A percentile compares a stretch with the other conserved stretches of the same genome.
phyloP scores from a whole-genome alignment of 75 land plant species.

The Picea glauca region DNA sequence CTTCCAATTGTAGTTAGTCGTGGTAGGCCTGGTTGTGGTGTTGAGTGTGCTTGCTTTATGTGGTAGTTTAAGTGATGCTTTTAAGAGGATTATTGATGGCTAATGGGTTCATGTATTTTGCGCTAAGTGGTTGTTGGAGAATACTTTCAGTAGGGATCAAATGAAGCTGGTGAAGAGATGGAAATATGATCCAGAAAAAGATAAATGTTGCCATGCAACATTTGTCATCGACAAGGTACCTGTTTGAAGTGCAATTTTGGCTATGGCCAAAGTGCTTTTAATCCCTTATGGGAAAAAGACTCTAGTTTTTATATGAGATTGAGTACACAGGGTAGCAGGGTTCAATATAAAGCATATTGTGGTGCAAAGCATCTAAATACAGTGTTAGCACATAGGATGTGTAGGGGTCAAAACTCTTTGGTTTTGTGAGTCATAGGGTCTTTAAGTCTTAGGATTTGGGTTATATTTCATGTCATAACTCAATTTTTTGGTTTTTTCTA shows the following conservation, averaged over 20 bases:
- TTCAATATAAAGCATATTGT: slow-evolving; percentile 90
- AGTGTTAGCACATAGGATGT: too few relatives aligned
- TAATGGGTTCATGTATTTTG: slow-evolving; percentile 94
- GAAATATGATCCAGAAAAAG: slow-evolving; percentile 19
- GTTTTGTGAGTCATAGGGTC: too few relatives aligned
- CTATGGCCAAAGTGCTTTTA: slow-evolving; percentile 74
- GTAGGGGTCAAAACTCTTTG: too few relatives aligned
- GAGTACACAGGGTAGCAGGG: slow-evolving; percentile 35
- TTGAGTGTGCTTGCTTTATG: slow-evolving; percentile 70
- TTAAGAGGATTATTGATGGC: slow-evolving; percentile 70
- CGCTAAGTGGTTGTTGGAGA: slow-evolving; percentile 88
- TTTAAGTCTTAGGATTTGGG: too few relatives aligned
- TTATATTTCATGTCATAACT: too few relatives aligned
- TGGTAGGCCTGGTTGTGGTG: slow-evolving; percentile 33
- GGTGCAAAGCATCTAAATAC: slow-evolving; percentile 51
- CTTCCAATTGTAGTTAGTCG: slow-evolving; percentile 23
- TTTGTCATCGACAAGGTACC: too few relatives aligned
- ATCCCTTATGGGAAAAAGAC: slow-evolving; percentile 44
- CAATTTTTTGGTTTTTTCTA: too few relatives aligned
- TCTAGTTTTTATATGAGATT: slow-evolving; percentile 52
- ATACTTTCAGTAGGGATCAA: slow-evolving; percentile 63
- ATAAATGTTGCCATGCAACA: too few relatives aligned
- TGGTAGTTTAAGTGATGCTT: slow-evolving; percentile 68
- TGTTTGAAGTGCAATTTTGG: slow-evolving; percentile 73
- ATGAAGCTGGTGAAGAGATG: slow-evolving; percentile 57